Base-by-base conservation (phyloP, 345 rosid species). In the Eutrema heterophyllum region DNA sequence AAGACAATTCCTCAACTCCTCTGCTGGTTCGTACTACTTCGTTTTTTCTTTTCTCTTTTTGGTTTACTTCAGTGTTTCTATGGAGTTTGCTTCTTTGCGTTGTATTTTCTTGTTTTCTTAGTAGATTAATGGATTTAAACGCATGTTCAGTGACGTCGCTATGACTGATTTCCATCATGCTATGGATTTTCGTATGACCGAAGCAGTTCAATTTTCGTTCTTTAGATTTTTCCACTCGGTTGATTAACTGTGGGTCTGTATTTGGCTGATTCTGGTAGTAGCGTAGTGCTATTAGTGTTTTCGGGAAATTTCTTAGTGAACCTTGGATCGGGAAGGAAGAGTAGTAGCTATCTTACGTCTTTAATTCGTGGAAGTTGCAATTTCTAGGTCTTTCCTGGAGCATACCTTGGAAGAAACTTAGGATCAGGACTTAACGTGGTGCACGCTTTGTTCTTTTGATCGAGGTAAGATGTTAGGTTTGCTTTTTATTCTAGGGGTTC, bases 351-450 rank as follows among this genome's bases (percentile, higher is more conserved):
- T 57, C 65, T 7, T 30, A 24, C 49, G 18, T 24, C 48, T 86
- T 90, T 73, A 82, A 86, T 55, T 21, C 71, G 13, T 33, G 74
- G 77, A 79, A 83, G 76, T 78, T 86, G 83, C 71, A 52, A 81
- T 78, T 84, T 85, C 73, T 91, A 87, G 89, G 92, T 85, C 67
- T 81, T 85, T 29, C 81, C 70, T 86, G 89, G 93, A 83, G 87
- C 84, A 50, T 78, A 53, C 75, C 81, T 79, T 84, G 83, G 87
- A 88, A 84, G 90, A 80, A 81, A 79, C 85, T 76, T 87, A 86
- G 86, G 77, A 83, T 85, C 72, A 86, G 82, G 80, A 80, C 79
- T 39, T 88, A 78, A 69, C 67, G 78, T 70, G 76, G 81, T 85
- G 81, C 82, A 71, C 49, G 66, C 41, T 80, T 68, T 86, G 76